Percentiles rank a stretch among this genome's conserved stretches.
Conservation (phyloP, 495 filamentous ascomycete species). For the Penicillium steckii region DNA sequence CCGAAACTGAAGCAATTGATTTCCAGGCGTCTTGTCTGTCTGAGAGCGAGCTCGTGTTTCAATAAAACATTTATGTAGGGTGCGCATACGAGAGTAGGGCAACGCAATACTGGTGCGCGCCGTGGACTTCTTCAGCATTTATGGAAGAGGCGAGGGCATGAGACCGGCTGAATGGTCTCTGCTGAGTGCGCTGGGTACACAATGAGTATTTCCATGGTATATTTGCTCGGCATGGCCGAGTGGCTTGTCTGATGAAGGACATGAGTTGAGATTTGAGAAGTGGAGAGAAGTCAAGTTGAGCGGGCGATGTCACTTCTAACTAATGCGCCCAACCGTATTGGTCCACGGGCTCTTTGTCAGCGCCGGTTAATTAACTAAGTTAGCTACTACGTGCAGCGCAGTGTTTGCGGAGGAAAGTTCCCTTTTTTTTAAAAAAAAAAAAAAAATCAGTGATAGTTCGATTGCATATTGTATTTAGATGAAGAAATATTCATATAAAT, state of each 20-base stretch:
- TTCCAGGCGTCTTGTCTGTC: too few relatives aligned
- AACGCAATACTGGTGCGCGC: slow-evolving; percentile 56
- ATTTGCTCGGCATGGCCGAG: slow-evolving; percentile 20
- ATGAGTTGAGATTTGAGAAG: slow-evolving; percentile 14
- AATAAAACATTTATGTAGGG: too few relatives aligned
- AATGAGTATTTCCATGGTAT: slow-evolving; percentile 12
- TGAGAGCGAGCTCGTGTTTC: too few relatives aligned
- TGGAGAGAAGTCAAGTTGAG: slow-evolving; percentile 6
- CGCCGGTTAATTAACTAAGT: too few relatives aligned
- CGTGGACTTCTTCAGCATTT: slow-evolving; percentile 47
- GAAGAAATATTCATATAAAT: not conserved
- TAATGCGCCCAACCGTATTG: slow-evolving; percentile 34
- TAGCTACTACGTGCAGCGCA: too few relatives aligned
- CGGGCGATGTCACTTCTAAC: slow-evolving; percentile 10
- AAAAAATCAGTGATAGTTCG: not conserved
- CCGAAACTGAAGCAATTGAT: too few relatives aligned
- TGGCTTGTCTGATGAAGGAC: slow-evolving; percentile 23
- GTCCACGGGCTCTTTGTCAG: slow-evolving; percentile 13
- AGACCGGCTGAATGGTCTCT: slow-evolving; percentile 27
- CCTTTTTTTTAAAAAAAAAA: not conserved
- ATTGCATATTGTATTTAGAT: not conserved
- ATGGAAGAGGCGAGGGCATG: slow-evolving; percentile 10
- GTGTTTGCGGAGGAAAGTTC: too few relatives aligned
- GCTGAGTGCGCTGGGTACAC: slow-evolving; percentile 10
- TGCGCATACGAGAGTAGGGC: slow-evolving; percentile 53